Percentiles rank a stretch among this genome's conserved stretches.
phyloP scores from a whole-genome alignment of 805 yeast species.

The Starmerella davenportii region DNA sequence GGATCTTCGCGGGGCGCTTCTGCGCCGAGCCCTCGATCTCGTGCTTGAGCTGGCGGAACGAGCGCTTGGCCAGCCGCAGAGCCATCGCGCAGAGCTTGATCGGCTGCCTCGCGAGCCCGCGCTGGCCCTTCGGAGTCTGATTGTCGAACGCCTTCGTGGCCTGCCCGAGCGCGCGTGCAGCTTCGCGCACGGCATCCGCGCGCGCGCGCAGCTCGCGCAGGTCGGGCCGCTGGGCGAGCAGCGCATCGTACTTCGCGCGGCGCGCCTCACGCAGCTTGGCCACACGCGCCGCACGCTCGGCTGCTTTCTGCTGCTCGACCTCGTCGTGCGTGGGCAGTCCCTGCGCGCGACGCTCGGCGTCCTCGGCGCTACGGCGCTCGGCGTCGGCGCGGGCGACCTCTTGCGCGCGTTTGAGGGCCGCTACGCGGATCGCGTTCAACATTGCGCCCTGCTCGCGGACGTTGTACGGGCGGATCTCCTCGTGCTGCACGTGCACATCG shows the following conservation, averaged over 20 bases:
- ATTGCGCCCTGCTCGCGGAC: conserved; percentile 53
- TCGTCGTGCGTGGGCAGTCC: conserved; percentile 11
- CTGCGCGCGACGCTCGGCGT: conserved; percentile 6
- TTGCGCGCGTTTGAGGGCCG: conserved; percentile 8
- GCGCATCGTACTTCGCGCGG: conserved; percentile 5
- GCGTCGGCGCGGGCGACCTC: conserved; percentile 4
- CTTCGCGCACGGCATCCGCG: conserved; percentile 11
- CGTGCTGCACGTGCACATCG: conserved; percentile 38
- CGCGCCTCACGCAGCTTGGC: conserved; percentile 5
- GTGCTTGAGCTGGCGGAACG: conserved; percentile 16
- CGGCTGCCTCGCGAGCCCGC: conserved; percentile 19
- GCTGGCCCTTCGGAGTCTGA: conserved; percentile 18
- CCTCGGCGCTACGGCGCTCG: conserved; percentile 2
- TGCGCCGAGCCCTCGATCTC: conserved; percentile 15
- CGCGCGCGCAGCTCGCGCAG: conserved; percentile 13
- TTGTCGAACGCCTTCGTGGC: conserved; percentile 17
- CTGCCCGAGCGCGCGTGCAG: conserved; percentile 14
- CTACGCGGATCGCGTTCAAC: conserved; percentile 31
- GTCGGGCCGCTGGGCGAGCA: conserved; percentile 16
- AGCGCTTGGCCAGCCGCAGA: conserved; percentile 17
- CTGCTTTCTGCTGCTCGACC: conserved; percentile 2
- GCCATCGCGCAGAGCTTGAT: conserved; percentile 19
- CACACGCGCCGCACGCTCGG: conserved; percentile 2
- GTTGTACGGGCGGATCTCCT: conserved; percentile 33
- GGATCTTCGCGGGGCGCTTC: conserved; percentile 15